These are phyloP conservation scores for Solanum bulbocastanum DNA, from an alignment of 257 asterid genomes.

Conservation along the genomic window DNA sequence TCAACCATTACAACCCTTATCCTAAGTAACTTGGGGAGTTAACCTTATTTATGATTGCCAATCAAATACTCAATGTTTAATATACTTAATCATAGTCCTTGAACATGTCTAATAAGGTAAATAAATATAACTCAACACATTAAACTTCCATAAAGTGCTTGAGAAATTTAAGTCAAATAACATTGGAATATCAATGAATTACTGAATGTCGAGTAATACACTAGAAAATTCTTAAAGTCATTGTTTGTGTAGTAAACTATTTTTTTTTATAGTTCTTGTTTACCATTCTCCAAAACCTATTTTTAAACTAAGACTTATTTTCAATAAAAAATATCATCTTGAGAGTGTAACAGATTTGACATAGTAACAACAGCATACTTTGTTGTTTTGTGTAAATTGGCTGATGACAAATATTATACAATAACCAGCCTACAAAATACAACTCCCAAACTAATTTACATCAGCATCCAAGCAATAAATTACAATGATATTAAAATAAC, in stretches of 20 bases:
- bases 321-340: background rate
- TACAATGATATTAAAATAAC: background rate
- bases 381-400: background rate
- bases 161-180: background rate
- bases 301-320: background rate
- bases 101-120: background rate
- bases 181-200: background rate
- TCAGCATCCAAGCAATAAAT: background rate
- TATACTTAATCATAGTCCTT: background rate
- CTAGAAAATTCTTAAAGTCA: background rate
- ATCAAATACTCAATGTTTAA: background rate
- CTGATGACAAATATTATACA: background rate
- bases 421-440: background rate
- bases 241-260: background rate
- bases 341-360: background rate
- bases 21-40: background rate
- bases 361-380: background rate
- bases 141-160: background rate
- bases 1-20: background rate
- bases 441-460: background rate
- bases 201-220: background rate
- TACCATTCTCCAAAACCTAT: background rate
- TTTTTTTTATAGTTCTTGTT: background rate
- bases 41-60: background rate
- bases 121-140: background rate